A percentile compares a stretch with the other conserved stretches of the same genome.
phyloP scores from a whole-genome alignment of 73 alveolate genomes.

The Symbiodinium natans region DNA sequence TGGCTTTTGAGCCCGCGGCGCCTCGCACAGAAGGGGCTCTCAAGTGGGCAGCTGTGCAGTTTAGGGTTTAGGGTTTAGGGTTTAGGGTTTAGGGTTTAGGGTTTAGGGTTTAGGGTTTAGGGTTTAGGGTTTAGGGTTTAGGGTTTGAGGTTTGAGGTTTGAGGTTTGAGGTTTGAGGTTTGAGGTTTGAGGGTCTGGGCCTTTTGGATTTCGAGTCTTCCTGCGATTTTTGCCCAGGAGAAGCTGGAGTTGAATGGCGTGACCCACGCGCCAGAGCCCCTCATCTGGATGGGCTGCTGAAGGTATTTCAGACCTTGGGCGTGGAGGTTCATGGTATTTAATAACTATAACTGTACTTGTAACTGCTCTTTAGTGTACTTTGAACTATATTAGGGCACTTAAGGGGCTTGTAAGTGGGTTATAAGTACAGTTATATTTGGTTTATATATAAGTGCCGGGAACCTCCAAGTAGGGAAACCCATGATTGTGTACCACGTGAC shows the following conservation, averaged over 20 bases:
- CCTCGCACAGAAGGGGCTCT: background rate
- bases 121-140: background rate
- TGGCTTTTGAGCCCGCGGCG: conserved; percentile 48
- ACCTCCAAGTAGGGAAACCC: too few relatives aligned
- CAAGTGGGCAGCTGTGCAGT: background rate
- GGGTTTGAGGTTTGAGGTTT: too few relatives aligned
- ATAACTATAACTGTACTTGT: too few relatives aligned
- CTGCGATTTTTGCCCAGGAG: background rate
- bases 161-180: too few relatives aligned
- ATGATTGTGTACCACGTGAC: too few relatives aligned
- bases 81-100: background rate
- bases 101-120: background rate
- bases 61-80: background rate
- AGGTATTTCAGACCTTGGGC: background rate
- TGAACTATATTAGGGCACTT: too few relatives aligned
- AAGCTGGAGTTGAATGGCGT: background rate
- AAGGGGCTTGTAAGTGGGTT: too few relatives aligned
- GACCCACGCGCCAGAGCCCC: background rate
- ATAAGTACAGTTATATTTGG: too few relatives aligned
- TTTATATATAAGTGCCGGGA: too few relatives aligned
- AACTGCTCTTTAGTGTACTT: too few relatives aligned
- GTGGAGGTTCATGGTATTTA: background rate
- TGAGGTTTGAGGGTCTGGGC: too few relatives aligned
- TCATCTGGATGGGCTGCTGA: background rate
- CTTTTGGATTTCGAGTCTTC: too few relatives aligned